Percentiles rank a stretch among this genome's conserved stretches.
Conservation (phyloP, 768 basidiomycete species). For the Terana coerulea region DNA sequence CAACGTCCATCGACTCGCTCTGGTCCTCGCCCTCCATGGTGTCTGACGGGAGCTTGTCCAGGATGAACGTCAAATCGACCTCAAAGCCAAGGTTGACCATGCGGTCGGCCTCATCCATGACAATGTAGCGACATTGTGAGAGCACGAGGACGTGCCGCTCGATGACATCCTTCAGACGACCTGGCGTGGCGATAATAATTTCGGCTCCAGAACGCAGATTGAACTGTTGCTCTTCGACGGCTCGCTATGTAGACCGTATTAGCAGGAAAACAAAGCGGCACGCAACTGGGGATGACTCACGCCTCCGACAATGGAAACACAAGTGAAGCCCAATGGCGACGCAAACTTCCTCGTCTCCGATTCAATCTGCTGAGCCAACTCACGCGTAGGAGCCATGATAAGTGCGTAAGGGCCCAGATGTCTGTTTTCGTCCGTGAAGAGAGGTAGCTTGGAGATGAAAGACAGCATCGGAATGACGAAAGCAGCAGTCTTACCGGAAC, state of each 20-base stretch:
- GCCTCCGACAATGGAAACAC: slow-evolving; percentile 98
- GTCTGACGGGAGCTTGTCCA: slow-evolving; percentile 87
- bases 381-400: slow-evolving; percentile 95
- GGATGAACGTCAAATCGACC: slow-evolving; percentile 87
- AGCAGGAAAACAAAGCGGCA: slow-evolving; percentile 15
- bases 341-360: slow-evolving; percentile 91
- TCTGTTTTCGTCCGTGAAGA: slow-evolving; percentile 87
- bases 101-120: slow-evolving; percentile 99
- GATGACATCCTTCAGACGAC: slow-evolving; percentile 96
- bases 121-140: slow-evolving; percentile 95
- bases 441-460: slow-evolving; percentile 85
- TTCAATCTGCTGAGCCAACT: slow-evolving; percentile 97
- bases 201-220: slow-evolving; percentile 97
- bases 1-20: slow-evolving; percentile 74
- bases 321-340: slow-evolving; percentile 81
- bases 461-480: slow-evolving; percentile 98
- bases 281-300: slow-evolving; percentile 38
- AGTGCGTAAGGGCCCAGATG: slow-evolving; percentile 93
- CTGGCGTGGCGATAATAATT: slow-evolving; percentile 97
- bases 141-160: slow-evolving; percentile 95
- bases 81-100: slow-evolving; percentile 99
- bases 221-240: slow-evolving; percentile 97
- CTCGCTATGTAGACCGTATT: slow-evolving; percentile 50
- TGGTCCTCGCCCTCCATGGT: slow-evolving; percentile 84
- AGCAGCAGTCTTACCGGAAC: slow-evolving; percentile 98